A percentile compares a stretch with the other conserved stretches of the same genome.
These are phyloP conservation scores for Piper longum DNA, from an alignment of 164 flowering plant species.

Conservation along the genomic window DNA sequence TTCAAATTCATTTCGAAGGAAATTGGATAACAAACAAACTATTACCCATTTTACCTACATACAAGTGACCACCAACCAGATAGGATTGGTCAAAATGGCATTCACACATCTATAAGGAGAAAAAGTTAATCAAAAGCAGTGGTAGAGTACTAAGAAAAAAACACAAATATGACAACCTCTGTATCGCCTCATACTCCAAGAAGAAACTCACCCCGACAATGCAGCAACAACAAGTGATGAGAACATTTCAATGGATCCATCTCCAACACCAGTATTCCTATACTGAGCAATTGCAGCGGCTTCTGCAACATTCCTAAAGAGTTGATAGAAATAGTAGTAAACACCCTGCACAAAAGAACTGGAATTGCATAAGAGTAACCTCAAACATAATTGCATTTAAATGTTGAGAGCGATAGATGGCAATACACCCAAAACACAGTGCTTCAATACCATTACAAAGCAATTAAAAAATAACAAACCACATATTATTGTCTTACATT, in stretches of 20 bases:
- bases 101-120: slow-evolving; percentile 59
- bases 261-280: slow-evolving; percentile 60
- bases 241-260: slow-evolving; percentile 93
- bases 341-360: slow-evolving; percentile 73
- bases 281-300: slow-evolving; percentile 41
- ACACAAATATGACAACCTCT: background rate
- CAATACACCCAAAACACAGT: background rate
- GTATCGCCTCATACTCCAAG: background rate
- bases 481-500: no score
- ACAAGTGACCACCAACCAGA: slow-evolving; percentile 95
- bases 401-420: background rate
- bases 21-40: no score
- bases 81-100: slow-evolving; percentile 88
- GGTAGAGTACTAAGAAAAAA: background rate
- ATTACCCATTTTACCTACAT: slow-evolving; percentile 60
- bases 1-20: background rate
- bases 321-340: slow-evolving; percentile 97
- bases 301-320: slow-evolving; percentile 83
- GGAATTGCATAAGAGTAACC: background rate
- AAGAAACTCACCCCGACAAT: slow-evolving; percentile 54
- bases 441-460: background rate
- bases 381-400: background rate
- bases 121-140: background rate
- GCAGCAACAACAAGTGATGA: slow-evolving; percentile 93
- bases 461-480: background rate